phyloP scores from a whole-genome alignment of 1,284 basidiomycete genomes.

The Naganishia cerealis region DNA sequence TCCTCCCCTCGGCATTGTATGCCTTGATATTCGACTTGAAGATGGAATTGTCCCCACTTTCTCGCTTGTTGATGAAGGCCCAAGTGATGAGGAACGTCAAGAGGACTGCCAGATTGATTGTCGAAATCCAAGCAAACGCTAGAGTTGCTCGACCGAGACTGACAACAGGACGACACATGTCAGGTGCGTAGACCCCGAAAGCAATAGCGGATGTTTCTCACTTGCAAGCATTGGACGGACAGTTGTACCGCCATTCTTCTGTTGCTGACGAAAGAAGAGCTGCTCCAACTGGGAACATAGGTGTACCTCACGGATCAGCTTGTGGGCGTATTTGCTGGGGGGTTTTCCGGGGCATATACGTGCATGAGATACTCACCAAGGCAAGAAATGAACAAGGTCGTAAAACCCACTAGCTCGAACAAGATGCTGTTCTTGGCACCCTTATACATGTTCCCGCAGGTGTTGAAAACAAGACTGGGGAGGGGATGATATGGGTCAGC shows the following conservation, averaged over 20 bases:
- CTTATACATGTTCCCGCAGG: background rate
- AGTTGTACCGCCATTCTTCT: constrained; percentile 2
- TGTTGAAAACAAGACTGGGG: constrained; percentile 12
- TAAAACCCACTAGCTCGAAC: background rate
- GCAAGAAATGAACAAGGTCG: background rate
- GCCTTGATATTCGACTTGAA: constrained; percentile 12
- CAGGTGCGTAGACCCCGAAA: no score
- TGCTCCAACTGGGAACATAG: background rate
- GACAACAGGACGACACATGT: background rate
- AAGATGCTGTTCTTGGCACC: constrained; percentile 15
- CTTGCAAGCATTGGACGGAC: constrained; percentile 11
- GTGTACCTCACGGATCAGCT: no score
- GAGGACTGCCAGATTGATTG: constrained; percentile 1
- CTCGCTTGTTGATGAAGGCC: background rate
- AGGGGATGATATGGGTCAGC: background rate
- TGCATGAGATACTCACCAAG: constrained; percentile 1
- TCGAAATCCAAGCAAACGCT: constrained; percentile 12
- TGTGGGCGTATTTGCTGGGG: no score
- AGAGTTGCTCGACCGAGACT: constrained; percentile 8
- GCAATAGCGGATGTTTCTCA: background rate
- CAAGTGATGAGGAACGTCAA: constrained; percentile 8
- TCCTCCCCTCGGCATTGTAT: background rate
- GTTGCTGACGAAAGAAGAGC: background rate
- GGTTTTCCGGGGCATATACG: no score
- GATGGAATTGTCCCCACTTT: background rate